Percentiles rank a stretch among this genome's conserved stretches.
Evolutionary conservation across 2,329 filamentous ascomycete species (phyloP).

Genomic region (Whalleya microplaca): DNA sequence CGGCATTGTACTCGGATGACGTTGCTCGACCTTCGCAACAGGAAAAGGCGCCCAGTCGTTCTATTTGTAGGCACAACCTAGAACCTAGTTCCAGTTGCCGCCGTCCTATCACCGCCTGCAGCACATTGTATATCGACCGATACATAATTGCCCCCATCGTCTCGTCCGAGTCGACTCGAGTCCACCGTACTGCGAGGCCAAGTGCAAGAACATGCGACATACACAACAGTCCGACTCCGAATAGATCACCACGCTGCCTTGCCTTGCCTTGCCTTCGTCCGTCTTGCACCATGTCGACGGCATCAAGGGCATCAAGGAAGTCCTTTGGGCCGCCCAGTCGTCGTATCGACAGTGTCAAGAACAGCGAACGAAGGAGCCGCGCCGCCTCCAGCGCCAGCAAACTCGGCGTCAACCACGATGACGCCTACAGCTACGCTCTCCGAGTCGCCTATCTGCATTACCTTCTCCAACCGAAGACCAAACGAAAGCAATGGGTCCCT

Average conservation of each 20-base stretch:
- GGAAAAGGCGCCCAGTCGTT: neutral
- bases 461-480: slow-evolving; percentile 86
- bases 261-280: slow-evolving; percentile 2
- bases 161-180: neutral
- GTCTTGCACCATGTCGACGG: slow-evolving; percentile 51
- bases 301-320: slow-evolving; percentile 53
- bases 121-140: neutral
- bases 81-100: slow-evolving; percentile 11
- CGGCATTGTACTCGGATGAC: slow-evolving; percentile 15
- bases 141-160: neutral
- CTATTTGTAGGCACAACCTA: neutral
- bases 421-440: slow-evolving; percentile 90
- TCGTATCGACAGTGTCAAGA: slow-evolving; percentile 48
- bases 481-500: slow-evolving; percentile 84
- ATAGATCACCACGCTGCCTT: slow-evolving; percentile 15
- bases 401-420: slow-evolving; percentile 65
- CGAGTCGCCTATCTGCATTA: slow-evolving; percentile 91
- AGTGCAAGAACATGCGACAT: slow-evolving; percentile 16
- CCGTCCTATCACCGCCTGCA: slow-evolving; percentile 19
- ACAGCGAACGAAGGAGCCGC: slow-evolving; percentile 46
- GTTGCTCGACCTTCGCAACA: slow-evolving; percentile 13
- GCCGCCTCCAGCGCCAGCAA: slow-evolving; percentile 51
- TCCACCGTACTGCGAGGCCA: slow-evolving; percentile 1
- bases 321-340: slow-evolving; percentile 46
- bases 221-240: slow-evolving; percentile 8